Conservation (phyloP, 257 asterid genomes). For the Nicotiana paniculata region DNA sequence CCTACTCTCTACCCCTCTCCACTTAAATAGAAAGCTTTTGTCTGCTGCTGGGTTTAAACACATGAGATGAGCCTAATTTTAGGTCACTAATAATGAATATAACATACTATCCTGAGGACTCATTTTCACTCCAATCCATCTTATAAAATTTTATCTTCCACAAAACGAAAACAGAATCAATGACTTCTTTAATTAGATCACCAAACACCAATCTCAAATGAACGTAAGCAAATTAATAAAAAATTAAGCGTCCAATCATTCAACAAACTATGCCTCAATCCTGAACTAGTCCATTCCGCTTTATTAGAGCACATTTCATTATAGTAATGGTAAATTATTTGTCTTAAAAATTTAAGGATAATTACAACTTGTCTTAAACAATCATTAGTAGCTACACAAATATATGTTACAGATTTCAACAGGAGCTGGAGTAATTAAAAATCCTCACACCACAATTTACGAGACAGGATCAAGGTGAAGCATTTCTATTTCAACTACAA, state of each 20-base stretch:
- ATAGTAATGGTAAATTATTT: background rate
- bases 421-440: background rate
- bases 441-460: background rate
- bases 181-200: background rate
- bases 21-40: background rate
- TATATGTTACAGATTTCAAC: too few relatives aligned
- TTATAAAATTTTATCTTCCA: background rate
- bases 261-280: background rate
- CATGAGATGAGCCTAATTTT: background rate
- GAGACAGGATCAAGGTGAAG: background rate
- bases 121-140: background rate
- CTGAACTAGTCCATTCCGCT: background rate
- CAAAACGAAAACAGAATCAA: background rate
- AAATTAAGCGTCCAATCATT: background rate
- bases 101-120: background rate
- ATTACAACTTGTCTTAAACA: too few relatives aligned
- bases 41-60: background rate
- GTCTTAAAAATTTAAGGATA: too few relatives aligned
- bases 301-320: background rate
- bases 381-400: too few relatives aligned
- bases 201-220: background rate
- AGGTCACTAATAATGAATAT: background rate
- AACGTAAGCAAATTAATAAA: background rate
- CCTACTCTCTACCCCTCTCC: background rate
- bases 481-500: background rate